Evolutionary conservation across 1,139 yeast genomes (phyloP), one percentile per base, ranked within the genome.

Genomic region (Taiozyma sp.): DNA sequence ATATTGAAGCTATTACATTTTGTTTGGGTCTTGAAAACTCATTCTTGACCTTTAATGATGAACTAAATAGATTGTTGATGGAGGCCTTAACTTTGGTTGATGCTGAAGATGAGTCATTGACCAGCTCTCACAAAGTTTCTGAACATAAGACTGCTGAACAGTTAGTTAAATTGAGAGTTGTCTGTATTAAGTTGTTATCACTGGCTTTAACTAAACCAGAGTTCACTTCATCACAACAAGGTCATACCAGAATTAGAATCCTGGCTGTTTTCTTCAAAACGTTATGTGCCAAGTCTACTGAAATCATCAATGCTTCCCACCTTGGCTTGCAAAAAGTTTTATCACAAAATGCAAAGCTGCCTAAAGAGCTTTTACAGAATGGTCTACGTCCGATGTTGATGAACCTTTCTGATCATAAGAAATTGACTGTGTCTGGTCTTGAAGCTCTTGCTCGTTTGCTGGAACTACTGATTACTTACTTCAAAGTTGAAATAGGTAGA

Each of bases 51-150:
- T 92, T 90, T 65, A 89, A 88, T 59, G 98, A 92, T 51, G 98
- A 93, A 63, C 71, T 95, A 55, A 87, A 87, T 55, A 75, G 99
- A 53, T 73, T 95, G 54, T 72, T 95, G 34, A 80, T 88, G 54
- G 99, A 95, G 66, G 97, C 97, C 0, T 74, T 93, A 55, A 97
- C 97, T 0, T 73, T 95, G 48, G 97, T 95, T 5, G 99, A 93
- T 70, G 99, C 99, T 0, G 99, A 95, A 56, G 99, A 95, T 67
- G 97, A 91, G 63, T 89, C 97, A 1, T 74, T 95, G 55, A 91
- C 96, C 1, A 88, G 91, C 60, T 89, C 90, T 0, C 95, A 88
- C 62, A 79, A 95, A 48, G 83, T 89, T 4, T 80, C 87, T 47
- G 99, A 95, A 62, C 84, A 91, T 64, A 79, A 92, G 52, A 92